Evolutionary conservation across 2,329 filamentous ascomycete genomes (phyloP).

Genomic region (Thermothelomyces thermophilus): DNA sequence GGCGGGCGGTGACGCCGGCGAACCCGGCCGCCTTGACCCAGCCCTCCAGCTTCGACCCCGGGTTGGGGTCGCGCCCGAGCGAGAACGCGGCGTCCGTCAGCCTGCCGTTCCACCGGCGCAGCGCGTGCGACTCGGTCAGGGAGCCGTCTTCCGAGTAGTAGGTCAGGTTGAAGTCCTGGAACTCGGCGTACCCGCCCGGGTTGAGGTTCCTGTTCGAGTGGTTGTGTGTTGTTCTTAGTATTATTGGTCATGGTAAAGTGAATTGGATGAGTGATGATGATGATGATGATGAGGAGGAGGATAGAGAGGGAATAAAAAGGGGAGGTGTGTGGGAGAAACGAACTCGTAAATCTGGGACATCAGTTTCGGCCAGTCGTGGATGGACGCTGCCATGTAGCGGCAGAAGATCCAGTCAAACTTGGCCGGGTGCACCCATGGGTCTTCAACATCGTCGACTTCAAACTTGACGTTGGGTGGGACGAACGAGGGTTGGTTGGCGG

Average conservation of each 20-base stretch:
- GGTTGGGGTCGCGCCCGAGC: constrained; percentile 23
- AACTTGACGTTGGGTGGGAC: constrained; percentile 15
- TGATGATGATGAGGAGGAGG: not conserved
- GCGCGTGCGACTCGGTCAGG: constrained; percentile 17
- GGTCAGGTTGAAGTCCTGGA: constrained; percentile 28
- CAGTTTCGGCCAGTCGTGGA: constrained; percentile 29
- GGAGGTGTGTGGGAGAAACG: not conserved
- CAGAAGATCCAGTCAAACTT: constrained; percentile 34
- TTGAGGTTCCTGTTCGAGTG: constrained; percentile 26
- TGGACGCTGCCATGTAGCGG: constrained; percentile 31
- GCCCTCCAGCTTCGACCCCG: constrained; percentile 24
- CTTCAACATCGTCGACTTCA: constrained; percentile 13
- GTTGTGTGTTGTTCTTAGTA: too few species aligned
- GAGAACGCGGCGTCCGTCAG: constrained; percentile 20
- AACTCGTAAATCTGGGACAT: constrained; percentile 24
- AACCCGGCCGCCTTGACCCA: constrained; percentile 28
- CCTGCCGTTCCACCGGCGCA: constrained; percentile 20
- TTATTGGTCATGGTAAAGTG: not conserved
- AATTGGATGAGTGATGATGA: not conserved
- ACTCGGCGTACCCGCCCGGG: constrained; percentile 33
- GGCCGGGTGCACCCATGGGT: constrained; percentile 21
- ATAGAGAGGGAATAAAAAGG: not conserved
- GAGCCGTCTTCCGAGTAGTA: constrained; percentile 28
- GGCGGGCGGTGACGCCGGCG: constrained; percentile 7
- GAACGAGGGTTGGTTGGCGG: not conserved